Base-by-base conservation (phyloP, 2,329 filamentous ascomycete species). In the Epichloe gansuensis region DNA sequence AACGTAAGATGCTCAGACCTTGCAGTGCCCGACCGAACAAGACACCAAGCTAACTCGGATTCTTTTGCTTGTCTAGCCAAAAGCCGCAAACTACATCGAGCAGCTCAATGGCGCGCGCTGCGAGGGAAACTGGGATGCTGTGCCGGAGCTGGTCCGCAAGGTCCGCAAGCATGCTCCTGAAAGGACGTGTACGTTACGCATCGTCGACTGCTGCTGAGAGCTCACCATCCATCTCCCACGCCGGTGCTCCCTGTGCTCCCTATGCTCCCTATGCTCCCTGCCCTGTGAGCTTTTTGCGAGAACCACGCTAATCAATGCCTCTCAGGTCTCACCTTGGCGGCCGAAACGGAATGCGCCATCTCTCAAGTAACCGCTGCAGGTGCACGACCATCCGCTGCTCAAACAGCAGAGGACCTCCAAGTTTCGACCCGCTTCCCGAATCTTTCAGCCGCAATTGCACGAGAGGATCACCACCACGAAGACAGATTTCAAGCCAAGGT, bases 91-190 rank as follows among this genome's bases (percentile, higher is more conserved):
- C 65, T 97, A 97, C 69, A 78, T 95, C 59, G 77, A 80, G 65
- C 81, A 82, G 68, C 80, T 98, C 63, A 88, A 97, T 67, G 78
- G 84, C 60, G 89, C 89, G 58, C 85, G 93, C 63, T 95, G 89
- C 68, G 83, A 91, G 62, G 89, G 86, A 50, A 84, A 83, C 66
- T 98, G 93, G 93, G 76, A 82, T 59, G 81, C 87, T 34, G 78
- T 97, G 34, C 87, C 88, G 27, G 91, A 97, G 71, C 78, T 95
- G 57, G 84, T 93, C 61, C 82, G 91, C 66, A 98, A 98, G 71
- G 79, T 97, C 63, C 86, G 85, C 63, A 97, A 98, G 69, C 91
- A 98, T 77, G 87, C 89, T 60, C 85, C 89, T 41, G 80, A 87
- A 55, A 81, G 87, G 67, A 80, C 80, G 69, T 95, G 91, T 96